phyloP scores from a whole-genome alignment of 1,284 basidiomycete species.

The Phaffia rhodozyma region DNA sequence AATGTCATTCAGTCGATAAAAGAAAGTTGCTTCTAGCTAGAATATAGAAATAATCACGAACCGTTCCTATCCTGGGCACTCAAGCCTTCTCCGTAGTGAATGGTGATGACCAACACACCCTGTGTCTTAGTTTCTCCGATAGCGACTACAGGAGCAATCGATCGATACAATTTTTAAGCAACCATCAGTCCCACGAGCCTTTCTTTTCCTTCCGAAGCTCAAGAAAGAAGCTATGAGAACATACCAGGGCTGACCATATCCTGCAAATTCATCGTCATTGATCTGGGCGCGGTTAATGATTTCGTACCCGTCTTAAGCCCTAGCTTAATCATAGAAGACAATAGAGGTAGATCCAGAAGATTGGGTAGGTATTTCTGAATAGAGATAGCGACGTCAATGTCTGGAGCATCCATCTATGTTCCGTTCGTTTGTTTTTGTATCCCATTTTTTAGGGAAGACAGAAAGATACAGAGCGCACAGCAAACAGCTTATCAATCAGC shows the following conservation, averaged over 20 bases:
- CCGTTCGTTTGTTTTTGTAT: too few species aligned
- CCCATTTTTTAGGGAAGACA: too few species aligned
- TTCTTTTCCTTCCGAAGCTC: too few species aligned
- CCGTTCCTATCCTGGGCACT: slow-evolving; percentile 52
- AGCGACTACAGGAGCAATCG: too few species aligned
- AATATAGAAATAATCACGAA: not conserved
- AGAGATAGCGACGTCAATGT: too few species aligned
- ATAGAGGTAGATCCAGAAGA: slow-evolving; percentile 65
- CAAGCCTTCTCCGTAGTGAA: slow-evolving; percentile 52
- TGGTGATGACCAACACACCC: slow-evolving; percentile 56
- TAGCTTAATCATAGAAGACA: slow-evolving; percentile 62
- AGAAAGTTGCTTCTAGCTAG: too few species aligned
- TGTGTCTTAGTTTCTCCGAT: too few species aligned
- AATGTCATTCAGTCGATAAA: too few species aligned
- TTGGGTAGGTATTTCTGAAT: slow-evolving; percentile 34
- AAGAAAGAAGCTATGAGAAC: too few species aligned
- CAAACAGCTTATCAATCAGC: slow-evolving; percentile 30
- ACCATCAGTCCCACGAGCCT: too few species aligned
- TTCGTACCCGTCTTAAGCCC: slow-evolving; percentile 52
- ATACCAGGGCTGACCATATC: slow-evolving; percentile 44
- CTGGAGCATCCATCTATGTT: too few species aligned
- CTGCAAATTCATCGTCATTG: slow-evolving; percentile 55
- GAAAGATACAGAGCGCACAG: not conserved
- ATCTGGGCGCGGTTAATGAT: slow-evolving; percentile 54
- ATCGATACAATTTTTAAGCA: too few species aligned